Percentiles rank a stretch among this genome's conserved stretches.
These are phyloP conservation scores for Andrographis paniculata DNA, from an alignment of 305 asterid species.

Conservation along the genomic window DNA sequence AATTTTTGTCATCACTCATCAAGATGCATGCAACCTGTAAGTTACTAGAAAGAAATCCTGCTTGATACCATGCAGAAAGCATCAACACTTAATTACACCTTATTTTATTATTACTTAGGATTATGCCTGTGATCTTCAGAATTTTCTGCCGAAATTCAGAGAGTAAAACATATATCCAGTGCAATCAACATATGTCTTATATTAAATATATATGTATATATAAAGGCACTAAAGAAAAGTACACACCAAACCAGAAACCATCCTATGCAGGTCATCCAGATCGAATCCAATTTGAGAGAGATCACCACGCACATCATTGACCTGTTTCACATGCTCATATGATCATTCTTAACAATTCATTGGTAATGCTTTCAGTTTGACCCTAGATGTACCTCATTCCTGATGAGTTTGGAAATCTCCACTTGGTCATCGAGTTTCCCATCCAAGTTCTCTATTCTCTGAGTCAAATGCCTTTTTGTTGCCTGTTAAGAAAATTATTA, in stretches of 20 bases:
- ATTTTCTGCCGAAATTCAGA: too few species aligned
- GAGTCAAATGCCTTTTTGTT: slow-evolving; percentile 79
- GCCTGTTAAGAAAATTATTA: slow-evolving; percentile 36
- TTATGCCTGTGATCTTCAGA: too few species aligned
- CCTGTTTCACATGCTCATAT: slow-evolving; percentile 38
- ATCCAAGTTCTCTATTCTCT: slow-evolving; percentile 81
- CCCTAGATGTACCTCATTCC: slow-evolving; percentile 44
- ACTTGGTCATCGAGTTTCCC: slow-evolving; percentile 85
- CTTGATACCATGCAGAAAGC: too few species aligned
- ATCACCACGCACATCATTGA: slow-evolving; percentile 53
- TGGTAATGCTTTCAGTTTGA: slow-evolving; percentile 4
- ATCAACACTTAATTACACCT: not conserved
- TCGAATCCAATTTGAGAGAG: slow-evolving; percentile 49
- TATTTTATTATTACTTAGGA: not conserved
- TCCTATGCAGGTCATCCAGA: slow-evolving; percentile 47
- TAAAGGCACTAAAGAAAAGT: not conserved
- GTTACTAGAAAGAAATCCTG: too few species aligned
- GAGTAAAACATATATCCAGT: too few species aligned
- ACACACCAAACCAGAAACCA: slow-evolving; percentile 81
- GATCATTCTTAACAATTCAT: not conserved
- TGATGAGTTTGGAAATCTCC: slow-evolving; percentile 60
- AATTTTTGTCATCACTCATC: too few species aligned
- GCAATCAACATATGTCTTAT: too few species aligned
- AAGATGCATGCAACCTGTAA: too few species aligned
- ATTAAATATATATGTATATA: too few species aligned